Conservation (phyloP, 768 basidiomycete genomes). For the Hygrocybe coccinea region DNA sequence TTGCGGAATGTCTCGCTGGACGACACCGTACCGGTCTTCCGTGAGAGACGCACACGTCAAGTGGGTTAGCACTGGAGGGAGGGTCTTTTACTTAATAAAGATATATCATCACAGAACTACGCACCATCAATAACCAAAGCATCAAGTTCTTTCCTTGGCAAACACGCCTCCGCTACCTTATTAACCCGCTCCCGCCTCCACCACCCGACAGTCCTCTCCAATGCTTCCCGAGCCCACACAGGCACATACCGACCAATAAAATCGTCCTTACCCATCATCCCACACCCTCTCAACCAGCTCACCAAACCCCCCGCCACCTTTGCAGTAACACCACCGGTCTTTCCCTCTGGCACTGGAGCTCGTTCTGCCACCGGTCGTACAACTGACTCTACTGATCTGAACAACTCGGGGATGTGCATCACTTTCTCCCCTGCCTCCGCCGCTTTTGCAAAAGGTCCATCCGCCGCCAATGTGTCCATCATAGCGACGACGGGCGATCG, state of each 20-base stretch:
- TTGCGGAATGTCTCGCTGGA: conserved; percentile 80
- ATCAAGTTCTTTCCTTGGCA: conserved; percentile 62
- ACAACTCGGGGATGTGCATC: conserved; percentile 42
- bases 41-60: conserved; percentile 66
- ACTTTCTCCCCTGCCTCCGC: conserved; percentile 42
- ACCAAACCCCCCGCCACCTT: conserved; percentile 4
- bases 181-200: conserved; percentile 54
- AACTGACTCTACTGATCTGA: conserved; percentile 15
- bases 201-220: conserved; percentile 39
- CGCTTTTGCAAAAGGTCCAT: conserved; percentile 50
- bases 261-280: neutral
- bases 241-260: conserved; percentile 21
- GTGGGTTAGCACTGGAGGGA: conserved; percentile 65
- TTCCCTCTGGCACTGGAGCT: neutral
- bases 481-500: conserved; percentile 51
- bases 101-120: too few relatives aligned
- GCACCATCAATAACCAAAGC: conserved; percentile 58
- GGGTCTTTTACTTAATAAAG: too few relatives aligned
- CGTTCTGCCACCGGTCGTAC: neutral
- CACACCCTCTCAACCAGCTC: neutral
- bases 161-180: conserved; percentile 46
- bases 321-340: neutral
- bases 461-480: conserved; percentile 55
- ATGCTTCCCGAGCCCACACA: conserved; percentile 20
- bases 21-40: conserved; percentile 79